Percentiles rank a stretch among this genome's conserved stretches.
Evolutionary conservation across 257 asterid species (phyloP).

Genomic region (Jacaranda copaia): DNA sequence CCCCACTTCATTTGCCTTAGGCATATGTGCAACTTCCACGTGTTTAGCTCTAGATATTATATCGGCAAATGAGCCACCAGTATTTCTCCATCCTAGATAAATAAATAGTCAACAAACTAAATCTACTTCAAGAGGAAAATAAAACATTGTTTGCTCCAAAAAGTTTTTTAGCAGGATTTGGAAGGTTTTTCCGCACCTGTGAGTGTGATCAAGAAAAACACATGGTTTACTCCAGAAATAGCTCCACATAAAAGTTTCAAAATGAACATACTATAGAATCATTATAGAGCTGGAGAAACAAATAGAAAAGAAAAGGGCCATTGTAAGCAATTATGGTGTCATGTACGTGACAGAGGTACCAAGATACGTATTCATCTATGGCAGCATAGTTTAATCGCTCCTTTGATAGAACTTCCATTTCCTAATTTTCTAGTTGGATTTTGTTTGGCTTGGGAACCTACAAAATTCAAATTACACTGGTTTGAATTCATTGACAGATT

Average conservation of each 20-base stretch:
- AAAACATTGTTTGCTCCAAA: background rate
- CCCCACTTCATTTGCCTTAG: constrained; percentile 56
- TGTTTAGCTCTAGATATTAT: constrained; percentile 66
- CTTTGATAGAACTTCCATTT: constrained; percentile 65
- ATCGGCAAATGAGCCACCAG: constrained; percentile 67
- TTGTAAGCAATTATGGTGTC: constrained; percentile 1
- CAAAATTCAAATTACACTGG: constrained; percentile 37
- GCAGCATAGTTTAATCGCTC: constrained; percentile 85
- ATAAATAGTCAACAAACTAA: constrained; percentile 1
- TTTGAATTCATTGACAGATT: constrained; percentile 28
- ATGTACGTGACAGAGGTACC: constrained; percentile 83
- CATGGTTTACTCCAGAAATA: constrained; percentile 17
- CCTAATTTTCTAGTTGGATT: constrained; percentile 91
- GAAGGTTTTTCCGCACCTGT: constrained; percentile 68
- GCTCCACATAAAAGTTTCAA: background rate
- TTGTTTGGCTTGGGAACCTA: constrained; percentile 86
- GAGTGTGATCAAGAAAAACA: constrained; percentile 35
- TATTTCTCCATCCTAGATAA: constrained; percentile 50
- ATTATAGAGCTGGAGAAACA: background rate
- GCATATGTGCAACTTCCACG: constrained; percentile 44
- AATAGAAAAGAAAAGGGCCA: constrained; percentile 1
- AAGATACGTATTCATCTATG: constrained; percentile 86
- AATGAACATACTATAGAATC: background rate
- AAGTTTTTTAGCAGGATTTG: constrained; percentile 46
- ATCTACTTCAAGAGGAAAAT: background rate